Evolutionary conservation across 1,139 yeast genomes (phyloP).

Genomic region (Zygosaccharomyces sapae): DNA sequence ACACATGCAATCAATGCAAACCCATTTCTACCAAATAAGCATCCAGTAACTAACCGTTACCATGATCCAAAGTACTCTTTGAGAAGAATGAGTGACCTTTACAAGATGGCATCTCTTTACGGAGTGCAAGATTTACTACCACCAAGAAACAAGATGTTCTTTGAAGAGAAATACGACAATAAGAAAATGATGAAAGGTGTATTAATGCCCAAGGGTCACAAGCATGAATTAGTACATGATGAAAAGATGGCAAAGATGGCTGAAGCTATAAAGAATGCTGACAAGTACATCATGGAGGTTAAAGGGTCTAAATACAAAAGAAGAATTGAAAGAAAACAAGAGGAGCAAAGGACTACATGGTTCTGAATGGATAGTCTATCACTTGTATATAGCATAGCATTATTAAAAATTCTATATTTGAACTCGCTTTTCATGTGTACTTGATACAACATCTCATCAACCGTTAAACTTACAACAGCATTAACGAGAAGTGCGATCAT

Average conservation of each 20-base stretch:
- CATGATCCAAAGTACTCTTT: constrained; percentile 77
- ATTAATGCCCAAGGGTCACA: constrained; percentile 70
- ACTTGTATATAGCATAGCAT: constrained; percentile 13
- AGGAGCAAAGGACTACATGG: constrained; percentile 47
- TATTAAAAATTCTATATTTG: neutral
- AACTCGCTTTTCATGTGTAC: neutral
- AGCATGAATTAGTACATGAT: constrained; percentile 69
- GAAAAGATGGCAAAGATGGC: constrained; percentile 57
- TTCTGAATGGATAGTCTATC: constrained; percentile 26
- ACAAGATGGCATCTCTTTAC: constrained; percentile 74
- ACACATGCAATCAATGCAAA: constrained; percentile 68
- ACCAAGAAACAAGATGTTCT: constrained; percentile 65
- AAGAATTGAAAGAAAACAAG: constrained; percentile 50
- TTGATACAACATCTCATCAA: neutral
- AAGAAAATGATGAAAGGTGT: constrained; percentile 79
- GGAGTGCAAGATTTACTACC: constrained; percentile 86
- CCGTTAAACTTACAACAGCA: neutral
- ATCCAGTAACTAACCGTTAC: constrained; percentile 72
- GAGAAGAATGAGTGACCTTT: constrained; percentile 81
- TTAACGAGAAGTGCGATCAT: constrained; percentile 11
- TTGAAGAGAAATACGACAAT: constrained; percentile 67
- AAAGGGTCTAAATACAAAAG: constrained; percentile 60
- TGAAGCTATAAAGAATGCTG: constrained; percentile 70
- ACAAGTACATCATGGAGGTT: constrained; percentile 59
- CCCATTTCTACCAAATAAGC: constrained; percentile 84